phyloP scores from a whole-genome alignment of 345 rosid genomes.

The Orychophragmus violaceus region DNA sequence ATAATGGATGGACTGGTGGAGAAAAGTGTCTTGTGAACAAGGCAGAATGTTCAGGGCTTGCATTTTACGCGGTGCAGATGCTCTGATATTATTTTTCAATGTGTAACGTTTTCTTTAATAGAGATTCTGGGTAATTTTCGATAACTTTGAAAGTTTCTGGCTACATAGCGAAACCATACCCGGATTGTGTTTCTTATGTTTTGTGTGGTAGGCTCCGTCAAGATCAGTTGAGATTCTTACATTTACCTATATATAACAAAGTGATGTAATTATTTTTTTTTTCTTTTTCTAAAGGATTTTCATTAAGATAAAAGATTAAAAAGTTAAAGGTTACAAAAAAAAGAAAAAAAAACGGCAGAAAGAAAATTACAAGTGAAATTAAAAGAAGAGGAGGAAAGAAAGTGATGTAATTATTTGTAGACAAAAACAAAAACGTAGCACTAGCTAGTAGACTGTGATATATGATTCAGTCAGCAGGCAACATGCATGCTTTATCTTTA shows the following conservation, averaged over 20 bases:
- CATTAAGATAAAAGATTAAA: no score
- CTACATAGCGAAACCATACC: neutral
- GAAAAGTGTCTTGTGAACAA: slow-evolving; percentile 1
- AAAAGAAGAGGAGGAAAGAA: no score
- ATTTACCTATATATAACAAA: neutral
- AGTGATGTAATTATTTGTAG: neutral
- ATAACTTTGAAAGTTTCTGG: neutral
- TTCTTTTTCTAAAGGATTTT: no score
- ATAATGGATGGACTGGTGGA: no score
- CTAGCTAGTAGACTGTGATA: neutral
- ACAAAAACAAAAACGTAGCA: neutral
- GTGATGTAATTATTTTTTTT: no score
- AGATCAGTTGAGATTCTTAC: neutral
- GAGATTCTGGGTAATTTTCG: neutral
- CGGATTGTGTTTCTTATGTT: neutral
- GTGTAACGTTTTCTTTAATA: no score
- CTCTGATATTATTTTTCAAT: neutral
- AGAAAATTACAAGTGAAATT: no score
- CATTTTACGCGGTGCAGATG: neutral
- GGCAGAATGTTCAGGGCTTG: neutral
- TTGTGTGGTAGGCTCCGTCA: neutral
- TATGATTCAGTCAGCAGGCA: neutral
- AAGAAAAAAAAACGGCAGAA: no score
- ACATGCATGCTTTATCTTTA: neutral
- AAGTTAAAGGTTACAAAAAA: no score